Percentiles rank a stretch among this genome's conserved stretches.
Conservation (phyloP, 208 protist species). For the Crithidia acanthocephali region DNA sequence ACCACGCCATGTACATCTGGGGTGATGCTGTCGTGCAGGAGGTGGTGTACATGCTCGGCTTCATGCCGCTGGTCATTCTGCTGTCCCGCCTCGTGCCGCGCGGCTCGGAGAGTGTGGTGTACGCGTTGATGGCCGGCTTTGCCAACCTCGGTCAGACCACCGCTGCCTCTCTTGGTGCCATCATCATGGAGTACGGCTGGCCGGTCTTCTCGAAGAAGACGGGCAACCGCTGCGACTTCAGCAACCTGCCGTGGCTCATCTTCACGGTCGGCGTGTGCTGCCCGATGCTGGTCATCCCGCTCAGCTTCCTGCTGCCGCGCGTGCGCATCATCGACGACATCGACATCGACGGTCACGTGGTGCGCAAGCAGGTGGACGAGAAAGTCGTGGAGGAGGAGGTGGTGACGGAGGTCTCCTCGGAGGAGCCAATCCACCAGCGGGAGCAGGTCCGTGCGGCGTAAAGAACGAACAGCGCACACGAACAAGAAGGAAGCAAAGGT, state of each 20-base stretch:
- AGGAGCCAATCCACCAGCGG: no score
- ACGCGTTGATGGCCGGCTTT: slow-evolving; percentile 86
- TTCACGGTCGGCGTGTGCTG: slow-evolving; percentile 65
- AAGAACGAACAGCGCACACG: no score
- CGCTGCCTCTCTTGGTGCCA: slow-evolving; percentile 43
- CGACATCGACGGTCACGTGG: slow-evolving; percentile 49
- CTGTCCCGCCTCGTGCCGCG: slow-evolving; percentile 84
- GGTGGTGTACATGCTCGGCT: slow-evolving; percentile 74
- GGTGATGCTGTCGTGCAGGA: slow-evolving; percentile 75
- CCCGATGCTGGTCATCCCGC: slow-evolving; percentile 64
- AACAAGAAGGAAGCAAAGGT: slow-evolving; percentile 28
- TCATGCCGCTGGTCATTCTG: slow-evolving; percentile 83
- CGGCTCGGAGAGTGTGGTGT: slow-evolving; percentile 82
- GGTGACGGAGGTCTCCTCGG: no score
- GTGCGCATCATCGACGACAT: slow-evolving; percentile 75
- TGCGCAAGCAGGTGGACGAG: slow-evolving; percentile 19
- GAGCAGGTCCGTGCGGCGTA: no score
- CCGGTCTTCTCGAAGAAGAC: slow-evolving; percentile 51
- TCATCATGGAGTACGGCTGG: slow-evolving; percentile 66
- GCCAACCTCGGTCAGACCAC: slow-evolving; percentile 77
- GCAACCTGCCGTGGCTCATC: slow-evolving; percentile 67
- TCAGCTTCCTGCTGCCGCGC: slow-evolving; percentile 71
- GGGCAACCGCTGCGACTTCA: slow-evolving; percentile 70
- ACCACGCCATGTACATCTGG: slow-evolving; percentile 75
- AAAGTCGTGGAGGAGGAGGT: slow-evolving; percentile 19